Evolutionary conservation across 2,329 filamentous ascomycete genomes (phyloP).

Genomic region (Aureobasidium sp.): DNA sequence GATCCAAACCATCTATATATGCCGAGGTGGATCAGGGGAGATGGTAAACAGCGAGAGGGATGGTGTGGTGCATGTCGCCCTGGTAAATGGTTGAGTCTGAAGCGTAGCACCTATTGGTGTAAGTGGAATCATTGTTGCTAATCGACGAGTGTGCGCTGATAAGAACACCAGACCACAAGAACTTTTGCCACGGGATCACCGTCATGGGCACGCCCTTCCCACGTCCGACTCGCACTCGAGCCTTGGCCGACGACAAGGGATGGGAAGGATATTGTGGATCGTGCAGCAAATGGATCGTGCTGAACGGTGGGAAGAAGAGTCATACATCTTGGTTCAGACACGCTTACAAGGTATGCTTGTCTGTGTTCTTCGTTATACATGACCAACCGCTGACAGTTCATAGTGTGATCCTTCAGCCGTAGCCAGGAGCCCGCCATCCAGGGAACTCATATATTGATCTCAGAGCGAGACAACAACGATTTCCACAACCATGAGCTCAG

Average conservation of each 20-base stretch:
- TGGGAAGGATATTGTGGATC: slow-evolving; percentile 7
- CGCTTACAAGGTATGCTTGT: slow-evolving; percentile 10
- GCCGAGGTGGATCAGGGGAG: slow-evolving; percentile 10
- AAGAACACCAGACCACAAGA: slow-evolving; percentile 2
- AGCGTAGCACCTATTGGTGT: slow-evolving; percentile 14
- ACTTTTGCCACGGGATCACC: slow-evolving; percentile 13
- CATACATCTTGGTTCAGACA: slow-evolving; percentile 15
- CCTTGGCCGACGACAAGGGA: background rate
- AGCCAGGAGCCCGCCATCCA: background rate
- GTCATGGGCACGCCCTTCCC: slow-evolving; percentile 8
- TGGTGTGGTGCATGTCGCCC: slow-evolving; percentile 13
- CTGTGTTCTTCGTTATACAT: background rate
- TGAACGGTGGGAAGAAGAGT: slow-evolving; percentile 3
- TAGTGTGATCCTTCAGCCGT: background rate
- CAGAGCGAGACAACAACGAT: too few relatives aligned
- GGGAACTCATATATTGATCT: background rate
- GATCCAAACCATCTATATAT: slow-evolving; percentile 5
- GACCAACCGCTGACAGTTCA: background rate
- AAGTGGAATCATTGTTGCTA: background rate
- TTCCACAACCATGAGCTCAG: background rate
- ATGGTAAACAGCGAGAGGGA: slow-evolving; percentile 8
- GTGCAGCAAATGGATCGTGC: slow-evolving; percentile 5
- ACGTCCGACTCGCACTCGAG: background rate
- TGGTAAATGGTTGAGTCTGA: slow-evolving; percentile 13
- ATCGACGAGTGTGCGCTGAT: background rate